Evolutionary conservation across 2,329 filamentous ascomycete species (phyloP).

Genomic region (Diaporthe sp.): DNA sequence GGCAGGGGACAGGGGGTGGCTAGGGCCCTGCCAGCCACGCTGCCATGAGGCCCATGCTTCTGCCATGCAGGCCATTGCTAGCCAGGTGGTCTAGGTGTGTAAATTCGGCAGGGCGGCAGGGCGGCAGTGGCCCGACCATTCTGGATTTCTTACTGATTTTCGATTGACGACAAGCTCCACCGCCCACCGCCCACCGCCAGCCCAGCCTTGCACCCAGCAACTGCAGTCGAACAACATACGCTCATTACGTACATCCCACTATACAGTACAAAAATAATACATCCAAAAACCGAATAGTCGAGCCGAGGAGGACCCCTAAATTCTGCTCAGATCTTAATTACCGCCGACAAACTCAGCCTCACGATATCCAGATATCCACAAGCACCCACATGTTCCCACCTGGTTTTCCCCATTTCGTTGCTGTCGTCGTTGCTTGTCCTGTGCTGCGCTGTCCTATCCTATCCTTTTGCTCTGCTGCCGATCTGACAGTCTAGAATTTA

Average conservation of each 20-base stretch:
- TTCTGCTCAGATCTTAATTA: conserved; percentile 18
- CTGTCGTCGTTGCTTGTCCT: not conserved
- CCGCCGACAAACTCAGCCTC: conserved; percentile 21
- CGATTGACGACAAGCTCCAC: conserved; percentile 8
- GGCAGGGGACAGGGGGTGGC: conserved; percentile 12
- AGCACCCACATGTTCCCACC: not conserved
- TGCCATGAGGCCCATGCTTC: not conserved
- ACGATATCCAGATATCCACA: conserved; percentile 7
- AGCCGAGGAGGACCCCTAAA: conserved; percentile 18
- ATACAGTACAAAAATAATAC: not conserved
- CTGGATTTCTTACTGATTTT: not conserved
- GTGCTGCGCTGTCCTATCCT: not conserved
- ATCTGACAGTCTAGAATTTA: not conserved
- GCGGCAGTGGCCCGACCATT: conserved; percentile 4
- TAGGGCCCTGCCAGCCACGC: not conserved
- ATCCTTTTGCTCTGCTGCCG: not conserved
- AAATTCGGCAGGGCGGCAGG: not conserved
- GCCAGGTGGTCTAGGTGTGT: not conserved
- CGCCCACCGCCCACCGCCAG: not conserved
- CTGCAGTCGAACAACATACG: not conserved
- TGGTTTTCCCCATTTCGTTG: not conserved
- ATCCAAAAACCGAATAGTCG: not conserved
- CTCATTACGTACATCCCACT: not conserved
- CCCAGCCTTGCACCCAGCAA: conserved; percentile 7
- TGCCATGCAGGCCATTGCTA: no score